Evolutionary conservation across 2,329 filamentous ascomycete species (phyloP).

Genomic region (Chrysoporthe puriensis): DNA sequence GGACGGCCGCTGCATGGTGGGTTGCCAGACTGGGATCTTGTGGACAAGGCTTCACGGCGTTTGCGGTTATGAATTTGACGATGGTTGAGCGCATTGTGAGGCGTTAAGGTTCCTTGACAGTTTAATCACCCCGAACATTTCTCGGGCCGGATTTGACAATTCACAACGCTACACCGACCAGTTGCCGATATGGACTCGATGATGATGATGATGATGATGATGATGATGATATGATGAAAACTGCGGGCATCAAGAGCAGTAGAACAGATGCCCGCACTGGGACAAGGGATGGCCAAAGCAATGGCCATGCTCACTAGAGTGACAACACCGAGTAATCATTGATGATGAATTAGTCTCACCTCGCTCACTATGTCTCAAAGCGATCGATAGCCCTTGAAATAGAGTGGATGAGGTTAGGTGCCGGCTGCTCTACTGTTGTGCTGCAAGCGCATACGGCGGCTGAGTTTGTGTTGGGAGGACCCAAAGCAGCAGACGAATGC

Average conservation of each 20-base stretch:
- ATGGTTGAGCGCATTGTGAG: not conserved
- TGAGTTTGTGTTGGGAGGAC: not conserved
- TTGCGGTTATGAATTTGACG: not conserved
- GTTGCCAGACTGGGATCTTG: not conserved
- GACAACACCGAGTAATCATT: not conserved
- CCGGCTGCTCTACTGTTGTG: not conserved
- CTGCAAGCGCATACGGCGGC: constrained; percentile 9
- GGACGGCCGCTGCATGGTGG: not conserved
- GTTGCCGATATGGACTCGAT: not conserved
- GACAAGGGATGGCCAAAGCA: not conserved
- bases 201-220: not conserved
- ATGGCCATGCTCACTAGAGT: not conserved
- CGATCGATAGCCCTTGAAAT: not conserved
- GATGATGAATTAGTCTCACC: not conserved
- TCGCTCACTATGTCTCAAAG: not conserved
- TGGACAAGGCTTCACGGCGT: not conserved
- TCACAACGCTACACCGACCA: not conserved
- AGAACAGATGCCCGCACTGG: not conserved
- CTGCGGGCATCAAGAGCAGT: not conserved
- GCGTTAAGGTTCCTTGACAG: not conserved
- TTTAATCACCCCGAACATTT: not conserved
- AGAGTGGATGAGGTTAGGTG: not conserved
- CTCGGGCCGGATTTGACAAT: not conserved
- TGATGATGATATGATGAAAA: not conserved
- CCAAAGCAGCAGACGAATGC: not conserved